phyloP scores from a whole-genome alignment of 371 early-diverging fungal genomes.

The Mortierella sp. region DNA sequence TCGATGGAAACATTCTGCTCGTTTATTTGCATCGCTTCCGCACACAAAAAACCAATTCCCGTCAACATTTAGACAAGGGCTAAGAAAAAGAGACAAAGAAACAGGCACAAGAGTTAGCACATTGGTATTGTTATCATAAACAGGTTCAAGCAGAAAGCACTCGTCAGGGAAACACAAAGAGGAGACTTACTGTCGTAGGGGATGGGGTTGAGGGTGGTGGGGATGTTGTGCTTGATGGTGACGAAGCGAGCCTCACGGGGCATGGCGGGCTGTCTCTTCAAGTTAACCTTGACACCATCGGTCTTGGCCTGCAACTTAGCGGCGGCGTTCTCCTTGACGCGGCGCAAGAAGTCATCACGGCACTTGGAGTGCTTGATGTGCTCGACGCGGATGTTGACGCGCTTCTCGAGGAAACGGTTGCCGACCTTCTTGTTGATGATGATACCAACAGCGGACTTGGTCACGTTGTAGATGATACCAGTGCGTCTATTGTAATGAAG shows the following conservation, averaged over 20 bases:
- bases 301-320: conserved; percentile 80
- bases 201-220: conserved; percentile 93
- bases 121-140: background rate
- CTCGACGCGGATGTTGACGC: conserved; percentile 98
- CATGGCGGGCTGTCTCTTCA: conserved; percentile 95
- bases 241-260: conserved; percentile 95
- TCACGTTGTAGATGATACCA: conserved; percentile 99
- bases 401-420: conserved; percentile 98
- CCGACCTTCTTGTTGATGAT: conserved; percentile 99
- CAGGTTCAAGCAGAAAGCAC: conserved; percentile 17
- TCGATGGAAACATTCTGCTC: conserved; percentile 32
- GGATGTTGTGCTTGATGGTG: conserved; percentile 90
- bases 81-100: conserved; percentile 30
- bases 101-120: background rate
- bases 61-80: conserved; percentile 62
- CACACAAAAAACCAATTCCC: conserved; percentile 30
- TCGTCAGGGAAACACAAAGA: background rate
- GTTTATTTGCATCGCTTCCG: conserved; percentile 50
- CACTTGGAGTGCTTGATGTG: conserved; percentile 99
- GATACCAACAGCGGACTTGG: conserved; percentile 98
- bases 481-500: conserved; percentile 79
- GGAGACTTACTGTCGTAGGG: conserved; percentile 88
- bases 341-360: conserved; percentile 98
- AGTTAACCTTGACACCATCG: conserved; percentile 69
- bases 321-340: conserved; percentile 96